Evolutionary conservation across 257 asterid species (phyloP), one percentile per base, ranked within the genome.

Genomic region (Hygrophila difformis): DNA sequence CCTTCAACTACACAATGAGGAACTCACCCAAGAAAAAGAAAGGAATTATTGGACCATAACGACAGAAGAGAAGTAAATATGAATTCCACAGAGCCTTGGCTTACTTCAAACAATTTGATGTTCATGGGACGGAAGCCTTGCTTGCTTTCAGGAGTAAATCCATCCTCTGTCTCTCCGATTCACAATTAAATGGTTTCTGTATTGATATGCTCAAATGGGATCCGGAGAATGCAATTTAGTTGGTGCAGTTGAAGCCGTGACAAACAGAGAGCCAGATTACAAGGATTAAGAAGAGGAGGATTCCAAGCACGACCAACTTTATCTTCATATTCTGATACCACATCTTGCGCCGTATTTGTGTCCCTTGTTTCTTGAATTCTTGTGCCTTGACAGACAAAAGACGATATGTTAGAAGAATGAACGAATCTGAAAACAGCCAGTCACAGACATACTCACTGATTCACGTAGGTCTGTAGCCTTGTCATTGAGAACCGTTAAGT

Each of bases 291-390:
- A 68, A 47, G 41, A 82, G 33, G 47, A 82, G 49, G 56, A 78
- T 78, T 21, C 81, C 93, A 4, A 76, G 52, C 29, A 82, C 93
- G 38, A 75, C 61, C 65, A 78, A 39, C 62, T 82, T 82, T 59
- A 78, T 67, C 65, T 82, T 82, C 93, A 78, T 78, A 28, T 75
- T 78, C 59, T 78, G 78, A 48, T 73, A 82, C 93, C 89, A 82
- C 89, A 78, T 72, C 44, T 78, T 82, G 44, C 93, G 52, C 9
- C 73, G 53, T 16, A 82, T 62, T 67, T 78, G 82, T 41, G 67
- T 66, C 22, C 88, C 77, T 6, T 37, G 26, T 43, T 57, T 62
- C 76, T 73, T 68, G 69, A 70, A 75, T 12, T 63, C 56, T 56
- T 64, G 69, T 2, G 93, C 93, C 89, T 82, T 74, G 47, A 72